phyloP scores from a whole-genome alignment of 129 eudicot genomes.

The Glebionis coronaria region DNA sequence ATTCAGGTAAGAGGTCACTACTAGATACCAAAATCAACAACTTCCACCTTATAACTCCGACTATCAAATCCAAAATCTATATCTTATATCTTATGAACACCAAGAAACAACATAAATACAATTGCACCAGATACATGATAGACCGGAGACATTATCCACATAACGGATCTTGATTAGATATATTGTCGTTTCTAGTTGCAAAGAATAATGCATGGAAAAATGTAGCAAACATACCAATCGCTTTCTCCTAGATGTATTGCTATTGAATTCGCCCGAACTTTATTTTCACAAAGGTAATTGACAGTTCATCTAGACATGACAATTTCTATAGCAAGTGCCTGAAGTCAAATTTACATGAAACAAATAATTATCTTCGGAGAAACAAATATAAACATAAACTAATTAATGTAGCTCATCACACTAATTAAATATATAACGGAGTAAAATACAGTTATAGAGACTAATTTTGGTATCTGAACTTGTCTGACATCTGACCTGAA shows the following conservation, averaged over 20 bases:
- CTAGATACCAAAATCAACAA: constrained; percentile 9
- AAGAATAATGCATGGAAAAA: neutral
- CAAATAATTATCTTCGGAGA: neutral
- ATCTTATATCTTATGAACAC: neutral
- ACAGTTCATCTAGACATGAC: constrained; percentile 86
- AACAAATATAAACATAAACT: neutral
- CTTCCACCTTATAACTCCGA: neutral
- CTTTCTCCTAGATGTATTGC: constrained; percentile 99
- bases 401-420: neutral
- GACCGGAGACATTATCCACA: neutral
- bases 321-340: constrained; percentile 91
- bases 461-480: no score
- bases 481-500: no score
- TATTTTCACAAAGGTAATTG: constrained; percentile 90
- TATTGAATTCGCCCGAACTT: constrained; percentile 95
- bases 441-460: no score
- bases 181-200: neutral
- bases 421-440: no score
- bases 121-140: neutral
- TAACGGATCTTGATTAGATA: neutral
- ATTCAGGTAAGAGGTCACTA: neutral
- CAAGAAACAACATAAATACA: constrained; percentile 2
- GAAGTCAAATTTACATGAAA: constrained; percentile 29
- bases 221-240: constrained; percentile 56
- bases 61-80: neutral